phyloP scores from a whole-genome alignment of 1,284 basidiomycete genomes.

The Sphagnurus paluster region DNA sequence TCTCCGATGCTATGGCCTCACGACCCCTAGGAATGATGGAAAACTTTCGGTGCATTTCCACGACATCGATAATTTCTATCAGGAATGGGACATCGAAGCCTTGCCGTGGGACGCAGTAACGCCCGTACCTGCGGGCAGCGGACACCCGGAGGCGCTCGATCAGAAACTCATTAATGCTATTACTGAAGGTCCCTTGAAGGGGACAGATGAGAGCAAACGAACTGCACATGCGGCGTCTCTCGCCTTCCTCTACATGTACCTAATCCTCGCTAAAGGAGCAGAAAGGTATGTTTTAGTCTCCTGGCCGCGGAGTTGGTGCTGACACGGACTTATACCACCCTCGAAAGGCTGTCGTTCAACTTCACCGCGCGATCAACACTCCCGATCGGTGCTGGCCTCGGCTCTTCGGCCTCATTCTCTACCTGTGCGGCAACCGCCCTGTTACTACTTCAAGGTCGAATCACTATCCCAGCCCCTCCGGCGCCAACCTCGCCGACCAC shows the following conservation, averaged over 20 bases:
- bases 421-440: slow-evolving; percentile 83
- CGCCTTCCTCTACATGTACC: slow-evolving; percentile 94
- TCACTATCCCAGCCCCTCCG: slow-evolving; percentile 53
- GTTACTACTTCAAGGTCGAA: slow-evolving; percentile 69
- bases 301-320: slow-evolving; percentile 19
- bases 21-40: slow-evolving; percentile 73
- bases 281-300: slow-evolving; percentile 48
- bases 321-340: slow-evolving; percentile 11
- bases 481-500: slow-evolving; percentile 42
- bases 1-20: slow-evolving; percentile 90
- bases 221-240: slow-evolving; percentile 70
- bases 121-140: slow-evolving; percentile 49
- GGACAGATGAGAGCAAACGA: slow-evolving; percentile 40
- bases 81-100: slow-evolving; percentile 80
- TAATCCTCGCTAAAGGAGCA: slow-evolving; percentile 64
- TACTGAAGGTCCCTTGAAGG: slow-evolving; percentile 49
- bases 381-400: slow-evolving; percentile 97
- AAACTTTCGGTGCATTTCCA: slow-evolving; percentile 79
- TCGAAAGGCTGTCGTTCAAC: slow-evolving; percentile 68
- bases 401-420: slow-evolving; percentile 95
- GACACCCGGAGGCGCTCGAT: slow-evolving; percentile 71
- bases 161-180: slow-evolving; percentile 71
- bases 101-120: slow-evolving; percentile 86
- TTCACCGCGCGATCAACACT: slow-evolving; percentile 90
- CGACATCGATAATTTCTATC: slow-evolving; percentile 78